Percentiles rank a stretch among this genome's conserved stretches.
These are phyloP conservation scores for Tetragonia tetragonoides DNA, from an alignment of 148 eudicot species.

Conservation along the genomic window DNA sequence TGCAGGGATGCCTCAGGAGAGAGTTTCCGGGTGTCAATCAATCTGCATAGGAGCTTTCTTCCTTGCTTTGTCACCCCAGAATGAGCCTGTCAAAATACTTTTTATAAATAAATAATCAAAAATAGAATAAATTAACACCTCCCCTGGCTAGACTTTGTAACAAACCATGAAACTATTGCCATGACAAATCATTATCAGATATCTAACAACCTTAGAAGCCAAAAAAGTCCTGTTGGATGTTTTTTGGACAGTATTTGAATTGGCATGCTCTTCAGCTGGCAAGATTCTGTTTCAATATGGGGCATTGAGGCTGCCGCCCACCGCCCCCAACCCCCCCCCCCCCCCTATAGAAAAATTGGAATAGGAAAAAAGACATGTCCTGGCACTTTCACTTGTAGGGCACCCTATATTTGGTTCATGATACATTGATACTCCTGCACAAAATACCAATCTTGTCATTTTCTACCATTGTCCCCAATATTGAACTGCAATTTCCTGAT, in stretches of 20 bases:
- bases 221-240: neutral
- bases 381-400: slow-evolving; percentile 27
- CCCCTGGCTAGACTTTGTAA: neutral
- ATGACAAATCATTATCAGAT: slow-evolving; percentile 5
- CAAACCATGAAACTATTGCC: neutral
- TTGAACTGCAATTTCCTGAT: neutral
- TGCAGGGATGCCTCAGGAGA: slow-evolving; percentile 75
- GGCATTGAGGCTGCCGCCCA: neutral
- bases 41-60: slow-evolving; percentile 51
- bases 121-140: neutral
- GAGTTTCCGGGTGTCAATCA: slow-evolving; percentile 70
- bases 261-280: slow-evolving; percentile 10
- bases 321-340: neutral
- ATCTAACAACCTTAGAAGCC: neutral
- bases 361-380: neutral
- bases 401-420: slow-evolving; percentile 12
- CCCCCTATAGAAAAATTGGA: neutral
- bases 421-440: slow-evolving; percentile 14
- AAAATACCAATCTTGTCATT: slow-evolving; percentile 7
- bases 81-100: slow-evolving; percentile 51
- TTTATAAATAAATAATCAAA: neutral
- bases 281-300: slow-evolving; percentile 18
- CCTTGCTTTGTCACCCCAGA: slow-evolving; percentile 64
- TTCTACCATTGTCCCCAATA: neutral
- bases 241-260: neutral